Conservation (phyloP, 495 filamentous ascomycete species). For the Penicillium herquei region DNA sequence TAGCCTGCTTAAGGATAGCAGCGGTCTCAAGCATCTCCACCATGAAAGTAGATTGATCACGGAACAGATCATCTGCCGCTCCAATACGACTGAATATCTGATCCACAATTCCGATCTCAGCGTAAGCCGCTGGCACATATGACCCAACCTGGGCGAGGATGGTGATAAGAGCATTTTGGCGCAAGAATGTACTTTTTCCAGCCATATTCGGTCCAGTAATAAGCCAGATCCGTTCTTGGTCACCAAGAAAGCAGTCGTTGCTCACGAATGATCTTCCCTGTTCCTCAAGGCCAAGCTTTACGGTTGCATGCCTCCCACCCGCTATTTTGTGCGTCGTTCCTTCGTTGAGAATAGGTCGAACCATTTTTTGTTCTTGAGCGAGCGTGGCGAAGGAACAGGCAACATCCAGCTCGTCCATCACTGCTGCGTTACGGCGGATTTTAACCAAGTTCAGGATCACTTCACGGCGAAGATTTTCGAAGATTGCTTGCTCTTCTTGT, state of each 20-base stretch:
- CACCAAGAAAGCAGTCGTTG: slow-evolving; percentile 82
- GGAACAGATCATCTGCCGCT: slow-evolving; percentile 87
- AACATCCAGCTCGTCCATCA: slow-evolving; percentile 91
- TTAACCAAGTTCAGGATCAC: slow-evolving; percentile 78
- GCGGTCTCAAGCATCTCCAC: slow-evolving; percentile 58
- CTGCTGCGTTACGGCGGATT: slow-evolving; percentile 80
- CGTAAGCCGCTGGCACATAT: slow-evolving; percentile 85
- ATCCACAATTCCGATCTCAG: slow-evolving; percentile 83
- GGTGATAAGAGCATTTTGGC: slow-evolving; percentile 91
- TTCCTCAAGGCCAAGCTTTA: slow-evolving; percentile 74
- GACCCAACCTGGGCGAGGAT: slow-evolving; percentile 90
- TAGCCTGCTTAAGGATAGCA: slow-evolving; percentile 52
- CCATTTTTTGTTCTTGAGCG: slow-evolving; percentile 68
- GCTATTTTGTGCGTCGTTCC: slow-evolving; percentile 62
- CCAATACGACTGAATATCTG: slow-evolving; percentile 90
- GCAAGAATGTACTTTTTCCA: slow-evolving; percentile 91
- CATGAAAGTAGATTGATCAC: slow-evolving; percentile 94
- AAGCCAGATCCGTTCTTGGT: slow-evolving; percentile 71
- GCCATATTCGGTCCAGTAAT: slow-evolving; percentile 99
- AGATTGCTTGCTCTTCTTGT: slow-evolving; percentile 74
- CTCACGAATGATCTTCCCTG: slow-evolving; percentile 79
- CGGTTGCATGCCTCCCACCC: slow-evolving; percentile 84
- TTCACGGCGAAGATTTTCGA: slow-evolving; percentile 63
- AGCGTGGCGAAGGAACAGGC: slow-evolving; percentile 77
- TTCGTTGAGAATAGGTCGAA: slow-evolving; percentile 68